Percentiles rank a stretch among this genome's conserved stretches.
phyloP scores from a whole-genome alignment of 2,329 filamentous ascomycete genomes.

The Pseudocercospora musae region DNA sequence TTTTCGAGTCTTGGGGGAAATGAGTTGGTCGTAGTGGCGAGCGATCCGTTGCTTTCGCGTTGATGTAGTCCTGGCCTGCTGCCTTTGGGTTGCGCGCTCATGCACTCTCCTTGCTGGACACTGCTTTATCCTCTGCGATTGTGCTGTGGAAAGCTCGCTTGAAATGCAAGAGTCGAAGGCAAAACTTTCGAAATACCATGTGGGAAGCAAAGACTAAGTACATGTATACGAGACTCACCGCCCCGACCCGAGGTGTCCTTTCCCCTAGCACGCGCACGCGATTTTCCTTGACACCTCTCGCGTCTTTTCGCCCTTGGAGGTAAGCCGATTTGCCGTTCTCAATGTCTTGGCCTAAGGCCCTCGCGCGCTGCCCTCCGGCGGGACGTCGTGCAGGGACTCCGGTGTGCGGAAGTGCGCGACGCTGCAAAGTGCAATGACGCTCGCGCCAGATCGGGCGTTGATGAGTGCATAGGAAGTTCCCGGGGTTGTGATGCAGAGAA shows the following conservation, averaged over 20 bases:
- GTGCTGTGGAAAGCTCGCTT: not conserved
- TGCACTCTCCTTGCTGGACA: constrained; percentile 13
- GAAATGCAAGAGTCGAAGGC: not conserved
- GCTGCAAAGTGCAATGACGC: not conserved
- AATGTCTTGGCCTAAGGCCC: not conserved
- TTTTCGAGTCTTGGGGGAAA: constrained; percentile 3
- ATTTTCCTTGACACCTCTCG: not conserved
- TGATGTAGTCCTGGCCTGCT: constrained; percentile 44
- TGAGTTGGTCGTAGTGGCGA: constrained; percentile 20
- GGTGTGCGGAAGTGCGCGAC: not conserved
- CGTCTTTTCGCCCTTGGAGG: not conserved
- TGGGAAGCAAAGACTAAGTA: not conserved
- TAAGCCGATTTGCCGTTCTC: not conserved
- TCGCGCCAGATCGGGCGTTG: not conserved
- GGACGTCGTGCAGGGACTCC: not conserved
- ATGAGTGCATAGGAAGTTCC: not conserved
- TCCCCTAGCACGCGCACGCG: not conserved
- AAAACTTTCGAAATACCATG: not conserved
- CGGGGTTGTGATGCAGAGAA: not conserved
- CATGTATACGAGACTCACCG: not conserved
- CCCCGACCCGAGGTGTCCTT: too few relatives aligned
- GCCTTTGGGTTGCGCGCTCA: constrained; percentile 38
- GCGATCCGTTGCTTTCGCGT: constrained; percentile 12
- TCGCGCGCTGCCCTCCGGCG: not conserved
- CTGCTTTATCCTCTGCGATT: not conserved